Evolutionary conservation across 148 eudicot species (phyloP), one percentile per base, ranked within the genome.

Genomic region (Camellia granthamiana): DNA sequence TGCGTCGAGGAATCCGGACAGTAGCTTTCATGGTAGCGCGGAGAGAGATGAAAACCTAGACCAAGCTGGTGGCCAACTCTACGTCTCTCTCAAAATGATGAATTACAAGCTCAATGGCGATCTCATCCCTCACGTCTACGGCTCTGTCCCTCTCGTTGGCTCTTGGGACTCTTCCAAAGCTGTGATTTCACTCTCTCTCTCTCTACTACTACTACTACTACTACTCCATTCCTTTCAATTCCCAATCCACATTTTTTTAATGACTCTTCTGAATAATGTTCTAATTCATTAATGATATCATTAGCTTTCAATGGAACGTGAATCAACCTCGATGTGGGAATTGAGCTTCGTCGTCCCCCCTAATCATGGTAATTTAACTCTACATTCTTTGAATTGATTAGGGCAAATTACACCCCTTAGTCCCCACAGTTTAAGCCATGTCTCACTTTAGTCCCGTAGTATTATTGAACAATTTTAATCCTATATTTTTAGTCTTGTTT

Each of bases 331-430:
- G 58, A 83, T 90, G 89, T 95, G 99, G 99, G 93, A 88, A 75
- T 85, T 95, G 82, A 93, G 99, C 80, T 95, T 95, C 66, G 97
- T 95, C 44, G 97, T 93, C 72, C 97, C 97, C 1, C 93, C 95
- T 77, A 93, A 93, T 87, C 99, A 95, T 82, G 98, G 98, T 94
- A 86, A 78, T 75, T 78, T 10, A 65, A 15, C 12, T 49, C 52
- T 21, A 41, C 9, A 12, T 43, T 30, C 38, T 72, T 42, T 15
- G 1, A 13, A 14, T 30, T 49, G 52, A 49, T 49, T 49, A 49
- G 38, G 38, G 38, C 38, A 30, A 30, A 30, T 30, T 30, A 30
- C 38, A 30, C 38, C 38, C 38, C 38, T 30, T 30, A 30, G 1
- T 30, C 38, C 38, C 38, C 38, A 30, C 38, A 30, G 38, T 30